phyloP scores from a whole-genome alignment of 768 basidiomycete species.

The Clathrus columnatus region DNA sequence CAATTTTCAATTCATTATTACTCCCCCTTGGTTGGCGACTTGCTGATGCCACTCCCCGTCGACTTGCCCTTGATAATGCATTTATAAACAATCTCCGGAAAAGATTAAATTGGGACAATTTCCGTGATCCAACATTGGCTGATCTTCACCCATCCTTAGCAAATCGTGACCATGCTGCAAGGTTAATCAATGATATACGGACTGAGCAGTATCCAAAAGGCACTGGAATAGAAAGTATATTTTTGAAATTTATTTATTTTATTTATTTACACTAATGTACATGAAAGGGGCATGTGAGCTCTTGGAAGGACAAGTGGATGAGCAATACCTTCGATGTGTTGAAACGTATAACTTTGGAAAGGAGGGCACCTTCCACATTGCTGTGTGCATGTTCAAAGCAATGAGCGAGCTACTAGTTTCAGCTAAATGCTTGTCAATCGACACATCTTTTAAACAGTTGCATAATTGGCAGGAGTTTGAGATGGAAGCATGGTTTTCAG shows the following conservation, averaged over 20 bases:
- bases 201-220: slow-evolving; percentile 16
- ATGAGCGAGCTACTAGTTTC: slow-evolving; percentile 17
- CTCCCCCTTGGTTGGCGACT: slow-evolving; percentile 20
- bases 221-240: slow-evolving; percentile 21
- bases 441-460: slow-evolving; percentile 15
- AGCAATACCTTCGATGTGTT: slow-evolving; percentile 18
- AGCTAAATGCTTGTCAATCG: slow-evolving; percentile 11
- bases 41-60: slow-evolving; percentile 21
- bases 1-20: slow-evolving; percentile 15
- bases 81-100: slow-evolving; percentile 16
- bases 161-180: slow-evolving; percentile 19
- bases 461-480: slow-evolving; percentile 17
- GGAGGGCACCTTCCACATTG: slow-evolving; percentile 11
- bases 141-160: slow-evolving; percentile 17
- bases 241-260: not conserved
- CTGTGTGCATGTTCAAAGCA: slow-evolving; percentile 19
- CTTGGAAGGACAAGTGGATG: slow-evolving; percentile 8
- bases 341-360: slow-evolving; percentile 12
- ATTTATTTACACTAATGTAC: not conserved
- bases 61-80: slow-evolving; percentile 19
- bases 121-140: slow-evolving; percentile 10
- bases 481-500: slow-evolving; percentile 15
- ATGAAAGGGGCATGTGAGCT: not conserved
- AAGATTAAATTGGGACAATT: slow-evolving; percentile 15
- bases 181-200: slow-evolving; percentile 19